Conservation (phyloP, 148 eudicot species). For the Bassia scoparia region DNA sequence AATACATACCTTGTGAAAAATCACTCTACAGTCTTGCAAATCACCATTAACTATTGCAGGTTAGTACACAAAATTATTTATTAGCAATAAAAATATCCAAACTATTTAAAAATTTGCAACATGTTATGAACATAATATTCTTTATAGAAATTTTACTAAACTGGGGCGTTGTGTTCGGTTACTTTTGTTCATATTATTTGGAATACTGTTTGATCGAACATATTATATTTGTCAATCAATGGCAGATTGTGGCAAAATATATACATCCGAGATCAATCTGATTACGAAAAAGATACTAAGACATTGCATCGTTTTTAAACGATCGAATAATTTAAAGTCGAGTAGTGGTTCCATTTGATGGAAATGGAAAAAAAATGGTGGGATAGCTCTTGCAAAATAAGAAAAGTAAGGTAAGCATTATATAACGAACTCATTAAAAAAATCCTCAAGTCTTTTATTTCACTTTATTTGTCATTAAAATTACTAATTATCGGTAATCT, state of each 20-base stretch:
- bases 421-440: too few relatives aligned
- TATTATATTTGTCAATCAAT: not conserved
- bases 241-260: conserved; percentile 56
- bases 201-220: not conserved
- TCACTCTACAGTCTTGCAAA: conserved; percentile 60
- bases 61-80: conserved; percentile 2
- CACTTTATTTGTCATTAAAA: too few relatives aligned
- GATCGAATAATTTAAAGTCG: conserved; percentile 28
- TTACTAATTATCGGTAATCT: too few relatives aligned
- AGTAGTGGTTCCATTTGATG: conserved; percentile 61
- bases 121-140: too few relatives aligned
- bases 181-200: not conserved
- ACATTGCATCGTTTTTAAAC: conserved; percentile 51
- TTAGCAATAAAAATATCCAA: too few relatives aligned
- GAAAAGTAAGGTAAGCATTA: conserved; percentile 39
- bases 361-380: conserved; percentile 81
- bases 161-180: too few relatives aligned
- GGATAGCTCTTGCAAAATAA: conserved; percentile 76
- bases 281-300: conserved; percentile 37
- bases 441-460: too few relatives aligned
- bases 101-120: too few relatives aligned
- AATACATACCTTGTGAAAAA: conserved; percentile 49
- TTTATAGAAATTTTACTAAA: too few relatives aligned
- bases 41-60: conserved; percentile 44
- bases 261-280: conserved; percentile 48